phyloP scores from a whole-genome alignment of 2,329 filamentous ascomycete species.

The Claviceps sp. region DNA sequence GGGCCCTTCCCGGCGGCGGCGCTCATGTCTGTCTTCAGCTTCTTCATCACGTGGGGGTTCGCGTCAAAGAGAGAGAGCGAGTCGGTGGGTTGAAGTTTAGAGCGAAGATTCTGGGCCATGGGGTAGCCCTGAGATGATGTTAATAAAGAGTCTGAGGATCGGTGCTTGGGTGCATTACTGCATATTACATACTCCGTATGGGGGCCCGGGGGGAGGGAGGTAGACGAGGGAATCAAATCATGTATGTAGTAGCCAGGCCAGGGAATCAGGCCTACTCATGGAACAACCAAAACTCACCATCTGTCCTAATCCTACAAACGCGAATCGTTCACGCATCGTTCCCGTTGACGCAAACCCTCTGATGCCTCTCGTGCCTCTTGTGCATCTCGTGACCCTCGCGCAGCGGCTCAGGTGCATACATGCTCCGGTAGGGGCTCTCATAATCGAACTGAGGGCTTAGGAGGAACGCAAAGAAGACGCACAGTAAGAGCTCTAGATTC shows the following conservation, averaged over 20 bases:
- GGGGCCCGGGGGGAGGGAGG: too few relatives aligned
- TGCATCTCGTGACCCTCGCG: too few relatives aligned
- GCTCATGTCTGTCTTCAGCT: constrained; percentile 34
- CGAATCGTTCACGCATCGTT: constrained; percentile 37
- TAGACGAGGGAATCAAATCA: neutral
- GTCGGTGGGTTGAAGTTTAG: constrained; percentile 38
- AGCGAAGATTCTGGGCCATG: constrained; percentile 49
- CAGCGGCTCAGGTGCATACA: constrained; percentile 1
- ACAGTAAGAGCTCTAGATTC: too few relatives aligned
- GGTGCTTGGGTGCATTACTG: too few relatives aligned
- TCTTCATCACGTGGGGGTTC: constrained; percentile 34
- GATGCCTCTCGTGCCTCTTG: constrained; percentile 20
- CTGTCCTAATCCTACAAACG: constrained; percentile 46
- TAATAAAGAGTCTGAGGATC: too few relatives aligned
- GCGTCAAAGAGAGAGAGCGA: constrained; percentile 42
- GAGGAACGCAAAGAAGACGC: neutral
- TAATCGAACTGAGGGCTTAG: neutral
- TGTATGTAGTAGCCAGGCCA: too few relatives aligned
- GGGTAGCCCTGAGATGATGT: constrained; percentile 36
- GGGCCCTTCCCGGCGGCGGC: constrained; percentile 31
- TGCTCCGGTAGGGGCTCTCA: constrained; percentile 12
- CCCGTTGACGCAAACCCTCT: constrained; percentile 38
- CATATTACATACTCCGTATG: too few relatives aligned
- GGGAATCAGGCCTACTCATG: too few relatives aligned
- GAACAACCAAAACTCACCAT: constrained; percentile 32